These are phyloP conservation scores for Olyra latifolia DNA, from an alignment of 176 grass and related monocot genomes.

Conservation along the genomic window DNA sequence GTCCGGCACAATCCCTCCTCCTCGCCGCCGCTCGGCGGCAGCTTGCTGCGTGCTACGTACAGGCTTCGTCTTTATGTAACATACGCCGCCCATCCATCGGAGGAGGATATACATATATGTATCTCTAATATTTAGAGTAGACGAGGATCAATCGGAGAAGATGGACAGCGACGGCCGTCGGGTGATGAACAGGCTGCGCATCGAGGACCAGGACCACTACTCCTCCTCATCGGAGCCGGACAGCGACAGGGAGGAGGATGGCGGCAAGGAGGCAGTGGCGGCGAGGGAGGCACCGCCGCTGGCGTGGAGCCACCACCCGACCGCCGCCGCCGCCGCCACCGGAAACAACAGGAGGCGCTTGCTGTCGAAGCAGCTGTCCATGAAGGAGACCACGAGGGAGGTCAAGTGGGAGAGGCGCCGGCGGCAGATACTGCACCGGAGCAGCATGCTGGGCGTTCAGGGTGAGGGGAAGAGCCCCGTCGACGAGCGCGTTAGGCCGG, in stretches of 20 bases:
- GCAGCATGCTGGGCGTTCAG: neutral
- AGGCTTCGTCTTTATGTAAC: neutral
- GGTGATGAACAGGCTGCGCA: neutral
- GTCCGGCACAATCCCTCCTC: conserved; percentile 1
- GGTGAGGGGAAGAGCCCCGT: neutral
- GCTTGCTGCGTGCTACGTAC: conserved; percentile 6
- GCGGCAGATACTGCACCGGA: conserved; percentile 21
- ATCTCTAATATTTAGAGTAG: neutral
- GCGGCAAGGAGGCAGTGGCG: neutral
- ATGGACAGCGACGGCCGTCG: neutral
- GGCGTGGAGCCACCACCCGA: neutral
- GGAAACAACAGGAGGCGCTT: conserved; percentile 14
- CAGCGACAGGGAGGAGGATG: conserved; percentile 4
- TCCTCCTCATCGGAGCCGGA: neutral
- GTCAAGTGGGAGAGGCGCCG: conserved; percentile 47
- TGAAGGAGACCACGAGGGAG: conserved; percentile 52
- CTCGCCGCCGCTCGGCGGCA: neutral
- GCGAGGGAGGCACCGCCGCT: neutral
- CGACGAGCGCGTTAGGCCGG: neutral
- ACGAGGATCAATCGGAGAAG: neutral
- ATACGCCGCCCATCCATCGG: neutral
- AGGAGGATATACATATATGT: neutral
- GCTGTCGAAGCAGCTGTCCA: conserved; percentile 53
- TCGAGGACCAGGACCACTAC: neutral
- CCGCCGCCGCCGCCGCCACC: neutral